Conservation (phyloP, 139 green algal species). For the Asterochloris erici region DNA sequence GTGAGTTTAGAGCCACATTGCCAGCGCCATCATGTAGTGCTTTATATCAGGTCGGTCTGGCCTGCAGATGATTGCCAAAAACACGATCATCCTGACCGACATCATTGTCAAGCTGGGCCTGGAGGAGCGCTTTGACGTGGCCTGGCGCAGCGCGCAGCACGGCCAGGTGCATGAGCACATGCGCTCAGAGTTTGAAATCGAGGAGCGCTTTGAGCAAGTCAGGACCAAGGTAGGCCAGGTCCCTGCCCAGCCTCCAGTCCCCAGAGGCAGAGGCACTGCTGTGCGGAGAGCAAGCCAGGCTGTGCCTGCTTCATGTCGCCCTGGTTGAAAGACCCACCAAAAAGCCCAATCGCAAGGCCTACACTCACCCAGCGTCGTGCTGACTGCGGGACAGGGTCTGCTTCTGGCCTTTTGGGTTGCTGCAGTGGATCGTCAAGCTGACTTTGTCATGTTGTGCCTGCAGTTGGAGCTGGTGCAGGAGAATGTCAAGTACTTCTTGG, state of each 20-base stretch:
- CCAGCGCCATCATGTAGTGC: too few species aligned
- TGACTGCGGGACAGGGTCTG: too few species aligned
- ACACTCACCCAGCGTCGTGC: too few species aligned
- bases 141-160: slow-evolving; percentile 57
- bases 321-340: too few species aligned
- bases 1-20: too few species aligned
- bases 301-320: too few species aligned
- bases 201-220: slow-evolving; percentile 48
- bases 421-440: too few species aligned
- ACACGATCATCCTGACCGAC: slow-evolving; percentile 64
- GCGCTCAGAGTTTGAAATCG: slow-evolving; percentile 58
- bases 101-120: slow-evolving; percentile 64
- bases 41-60: too few species aligned
- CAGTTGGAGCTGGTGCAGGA: slow-evolving; percentile 54
- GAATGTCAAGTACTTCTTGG: slow-evolving; percentile 58
- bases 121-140: slow-evolving; percentile 53
- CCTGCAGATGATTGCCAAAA: slow-evolving; percentile 44
- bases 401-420: too few species aligned
- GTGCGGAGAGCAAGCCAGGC: neutral
- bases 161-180: slow-evolving; percentile 43
- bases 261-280: neutral
- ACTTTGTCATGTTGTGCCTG: neutral
- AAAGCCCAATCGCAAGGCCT: too few species aligned
- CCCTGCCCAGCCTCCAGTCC: neutral
- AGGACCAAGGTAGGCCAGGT: slow-evolving; percentile 45